phyloP scores from a whole-genome alignment of 257 asterid species.

The Scutellaria minor region DNA sequence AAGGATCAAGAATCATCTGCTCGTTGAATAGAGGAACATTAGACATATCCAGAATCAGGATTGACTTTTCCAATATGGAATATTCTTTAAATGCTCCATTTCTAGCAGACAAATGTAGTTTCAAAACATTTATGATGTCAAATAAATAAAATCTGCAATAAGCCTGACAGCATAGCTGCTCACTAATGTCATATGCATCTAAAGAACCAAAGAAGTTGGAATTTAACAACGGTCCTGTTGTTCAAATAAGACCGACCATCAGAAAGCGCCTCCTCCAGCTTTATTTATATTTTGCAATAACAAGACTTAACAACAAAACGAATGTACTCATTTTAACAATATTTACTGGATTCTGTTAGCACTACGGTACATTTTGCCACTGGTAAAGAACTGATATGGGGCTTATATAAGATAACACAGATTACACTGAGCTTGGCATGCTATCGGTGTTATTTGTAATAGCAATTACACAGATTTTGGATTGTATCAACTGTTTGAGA shows the following conservation, averaged over 20 bases:
- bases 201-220: conserved; percentile 10
- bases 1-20: conserved; percentile 11
- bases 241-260: background rate
- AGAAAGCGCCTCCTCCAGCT: conserved; percentile 13
- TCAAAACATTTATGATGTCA: conserved; percentile 9
- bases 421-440: background rate
- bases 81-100: background rate
- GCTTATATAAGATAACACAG: background rate
- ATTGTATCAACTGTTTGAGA: background rate
- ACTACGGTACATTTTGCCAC: background rate
- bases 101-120: background rate
- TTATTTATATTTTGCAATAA: background rate
- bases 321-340: background rate
- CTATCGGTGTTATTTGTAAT: background rate
- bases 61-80: background rate
- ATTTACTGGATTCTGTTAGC: background rate
- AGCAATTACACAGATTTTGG: background rate
- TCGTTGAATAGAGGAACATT: background rate
- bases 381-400: background rate
- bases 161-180: background rate
- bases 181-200: background rate
- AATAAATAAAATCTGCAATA: background rate
- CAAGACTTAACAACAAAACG: background rate
- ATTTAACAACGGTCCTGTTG: background rate
- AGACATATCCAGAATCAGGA: conserved; percentile 3